Base-by-base conservation (phyloP, 2,329 filamentous ascomycete species). In the Beauveria brongniartii region DNA sequence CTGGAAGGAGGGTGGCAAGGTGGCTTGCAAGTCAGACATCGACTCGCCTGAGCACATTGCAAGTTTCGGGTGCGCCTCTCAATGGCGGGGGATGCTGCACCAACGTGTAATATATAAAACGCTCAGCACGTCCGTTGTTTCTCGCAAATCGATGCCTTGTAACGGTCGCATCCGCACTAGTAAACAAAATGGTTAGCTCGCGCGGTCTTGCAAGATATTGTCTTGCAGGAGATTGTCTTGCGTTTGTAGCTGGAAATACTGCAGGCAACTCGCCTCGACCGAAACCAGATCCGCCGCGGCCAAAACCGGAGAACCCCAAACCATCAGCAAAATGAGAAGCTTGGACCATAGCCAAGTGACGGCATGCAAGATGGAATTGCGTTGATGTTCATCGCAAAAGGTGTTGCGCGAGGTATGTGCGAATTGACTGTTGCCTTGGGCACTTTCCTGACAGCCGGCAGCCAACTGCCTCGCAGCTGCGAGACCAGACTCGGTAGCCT, bases 281-380 rank as follows among this genome's bases (percentile, higher is more conserved):
- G 6, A 50, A 58, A 37, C 55, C 55, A 43, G 55, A 58, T 43
- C 55, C 55, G 30, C 55, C 55, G 16, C 55, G 55, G 47, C 55
- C 55, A 18, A 47, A 43, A 20, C 55, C 55, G 22, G 55, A 57
- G n/a, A 40, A 22, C 22, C 55, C 46, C 8, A 58, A 10, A 14
- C 30, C 55, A 20, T 40, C 34, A 12, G 16, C 44, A 24, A 24
- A 24, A 37, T 40, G 22, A 58, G 9, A 8, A 20, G 18, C 30
- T 28, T 26, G 16, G 16, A 22, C 16, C 43, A 34, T 37, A 1
- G 20, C 20, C 43, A 37, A 8, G 28, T 34, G n/a, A 14, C 8
- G 28, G n/a, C 43, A 37, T 18, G 28, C 41, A 34, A 20, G 16
- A 37, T n/a, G 26, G 34, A 5, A 34, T 30, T 1, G 18, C 6